Conservation (phyloP, 2,329 filamentous ascomycete genomes). For the Phaeophleospora eucalypticola region DNA sequence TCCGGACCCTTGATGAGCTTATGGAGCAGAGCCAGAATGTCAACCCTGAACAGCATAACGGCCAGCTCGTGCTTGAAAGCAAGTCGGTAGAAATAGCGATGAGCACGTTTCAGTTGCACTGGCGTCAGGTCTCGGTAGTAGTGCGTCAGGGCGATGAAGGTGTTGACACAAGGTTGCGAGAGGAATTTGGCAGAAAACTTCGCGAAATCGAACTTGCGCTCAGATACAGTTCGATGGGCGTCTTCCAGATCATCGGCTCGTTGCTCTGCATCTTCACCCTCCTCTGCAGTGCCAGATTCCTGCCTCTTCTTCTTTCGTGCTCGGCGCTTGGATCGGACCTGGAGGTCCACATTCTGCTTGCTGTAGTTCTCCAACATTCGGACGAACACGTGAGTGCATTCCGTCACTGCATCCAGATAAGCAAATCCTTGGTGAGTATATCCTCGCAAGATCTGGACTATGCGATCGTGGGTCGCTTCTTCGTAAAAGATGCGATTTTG, state of each 20-base stretch:
- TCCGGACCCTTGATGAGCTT: conserved; percentile 88
- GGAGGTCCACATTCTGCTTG: conserved; percentile 90
- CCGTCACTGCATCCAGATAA: conserved; percentile 87
- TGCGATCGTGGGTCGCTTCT: conserved; percentile 83
- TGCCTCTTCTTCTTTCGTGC: conserved; percentile 66
- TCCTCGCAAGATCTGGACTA: conserved; percentile 73
- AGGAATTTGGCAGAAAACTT: conserved; percentile 77
- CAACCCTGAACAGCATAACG: conserved; percentile 82
- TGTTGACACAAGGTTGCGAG: conserved; percentile 80
- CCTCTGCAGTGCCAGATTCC: conserved; percentile 28
- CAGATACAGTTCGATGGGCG: conserved; percentile 67
- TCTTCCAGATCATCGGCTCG: conserved; percentile 65
- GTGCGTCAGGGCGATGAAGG: conserved; percentile 73
- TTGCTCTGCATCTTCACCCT: conserved; percentile 51
- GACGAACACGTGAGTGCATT: conserved; percentile 85
- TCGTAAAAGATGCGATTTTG: conserved; percentile 98
- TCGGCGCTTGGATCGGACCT: conserved; percentile 76
- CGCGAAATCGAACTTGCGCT: conserved; percentile 91
- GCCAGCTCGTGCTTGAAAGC: conserved; percentile 93
- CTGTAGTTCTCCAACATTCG: conserved; percentile 89
- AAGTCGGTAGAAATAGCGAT: conserved; percentile 89
- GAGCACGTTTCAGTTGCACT: conserved; percentile 81
- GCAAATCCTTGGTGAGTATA: conserved; percentile 94
- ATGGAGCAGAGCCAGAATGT: conserved; percentile 84
- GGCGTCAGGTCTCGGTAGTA: conserved; percentile 77